Evolutionary conservation across 2,329 filamentous ascomycete species (phyloP), one percentile per base, ranked within the genome.

Genomic region (Nemania sp.): DNA sequence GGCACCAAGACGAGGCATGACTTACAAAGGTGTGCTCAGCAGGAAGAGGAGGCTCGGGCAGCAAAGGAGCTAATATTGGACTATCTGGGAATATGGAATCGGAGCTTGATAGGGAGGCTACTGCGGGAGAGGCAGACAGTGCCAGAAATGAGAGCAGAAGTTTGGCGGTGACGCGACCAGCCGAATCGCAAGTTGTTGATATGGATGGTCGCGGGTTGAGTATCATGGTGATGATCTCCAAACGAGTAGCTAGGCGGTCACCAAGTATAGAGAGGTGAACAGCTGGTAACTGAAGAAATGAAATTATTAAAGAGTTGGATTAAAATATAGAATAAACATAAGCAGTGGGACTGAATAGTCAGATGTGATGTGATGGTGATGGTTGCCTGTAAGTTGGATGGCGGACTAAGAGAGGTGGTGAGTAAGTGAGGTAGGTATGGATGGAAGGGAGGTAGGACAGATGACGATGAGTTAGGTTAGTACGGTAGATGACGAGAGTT

Each of bases 121-220:
- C 74, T 46, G 76, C 71, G 20, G 78, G 70, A 18, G 79, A 75
- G 59, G 76, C 78, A 18, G 83, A 80, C 69, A 87, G 76, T 67
- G 87, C 86, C 54, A 92, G 82, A 76, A 90, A 87, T 21, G 87
- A 88, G 64, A 91, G 76, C 60, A 91, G 77, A 49, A 89, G 74
- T 45, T 81, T 79, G 55, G 86, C 83, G 13, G 88, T 88, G 67
- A 89, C 83, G 77, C 83, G 84, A 75, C 82, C 82, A 56, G 83
- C 79, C 69, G 88, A 90, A 67, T 74, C 77, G 77, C 83, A 86
- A 67, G 69, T 68, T 32, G 68, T 67, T 34, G 69, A 68, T 48
- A 60, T 55, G 10, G 64, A 62, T 53, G 63, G 66, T 66, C 67
- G 69, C 54, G 67, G 68, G 62, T 67, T 71, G 46, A 64, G 55